phyloP scores from a whole-genome alignment of 1,284 basidiomycete species.

The Tetrapyrgos nigripes region DNA sequence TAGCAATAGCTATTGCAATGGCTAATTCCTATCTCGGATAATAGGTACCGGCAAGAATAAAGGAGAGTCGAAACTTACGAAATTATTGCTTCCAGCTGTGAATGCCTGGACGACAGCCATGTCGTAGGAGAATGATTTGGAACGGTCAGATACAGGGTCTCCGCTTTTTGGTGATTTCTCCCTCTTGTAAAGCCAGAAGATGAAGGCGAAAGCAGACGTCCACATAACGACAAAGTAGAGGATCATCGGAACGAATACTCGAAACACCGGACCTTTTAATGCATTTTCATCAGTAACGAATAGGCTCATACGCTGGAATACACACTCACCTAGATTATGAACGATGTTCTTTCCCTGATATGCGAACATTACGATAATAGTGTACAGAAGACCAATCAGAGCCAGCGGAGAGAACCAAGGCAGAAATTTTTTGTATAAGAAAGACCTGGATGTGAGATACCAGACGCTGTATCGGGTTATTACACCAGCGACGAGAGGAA shows the following conservation, averaged over 20 bases:
- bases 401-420: conserved; percentile 75
- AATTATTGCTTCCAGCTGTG: conserved; percentile 63
- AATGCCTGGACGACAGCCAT: conserved; percentile 75
- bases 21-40: conserved; percentile 72
- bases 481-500: conserved; percentile 64
- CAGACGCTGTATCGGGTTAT: conserved; percentile 70
- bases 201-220: conserved; percentile 63
- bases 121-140: conserved; percentile 61
- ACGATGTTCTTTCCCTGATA: conserved; percentile 69
- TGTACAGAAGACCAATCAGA: conserved; percentile 78
- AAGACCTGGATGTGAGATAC: conserved; percentile 51
- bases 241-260: conserved; percentile 81
- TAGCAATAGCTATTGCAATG: conserved; percentile 83
- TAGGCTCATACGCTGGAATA: not conserved
- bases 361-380: conserved; percentile 81
- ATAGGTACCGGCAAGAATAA: not conserved
- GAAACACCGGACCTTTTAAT: conserved; percentile 74
- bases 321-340: conserved; percentile 23
- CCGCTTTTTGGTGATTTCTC: conserved; percentile 17
- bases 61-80: conserved; percentile 38
- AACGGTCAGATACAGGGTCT: not conserved
- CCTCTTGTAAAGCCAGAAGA: conserved; percentile 51
- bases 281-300: conserved; percentile 37
- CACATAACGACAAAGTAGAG: conserved; percentile 86
- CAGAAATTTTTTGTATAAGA: conserved; percentile 66